Conservation (phyloP, 2,329 filamentous ascomycete species). For the Plenodomus biglobosus region DNA sequence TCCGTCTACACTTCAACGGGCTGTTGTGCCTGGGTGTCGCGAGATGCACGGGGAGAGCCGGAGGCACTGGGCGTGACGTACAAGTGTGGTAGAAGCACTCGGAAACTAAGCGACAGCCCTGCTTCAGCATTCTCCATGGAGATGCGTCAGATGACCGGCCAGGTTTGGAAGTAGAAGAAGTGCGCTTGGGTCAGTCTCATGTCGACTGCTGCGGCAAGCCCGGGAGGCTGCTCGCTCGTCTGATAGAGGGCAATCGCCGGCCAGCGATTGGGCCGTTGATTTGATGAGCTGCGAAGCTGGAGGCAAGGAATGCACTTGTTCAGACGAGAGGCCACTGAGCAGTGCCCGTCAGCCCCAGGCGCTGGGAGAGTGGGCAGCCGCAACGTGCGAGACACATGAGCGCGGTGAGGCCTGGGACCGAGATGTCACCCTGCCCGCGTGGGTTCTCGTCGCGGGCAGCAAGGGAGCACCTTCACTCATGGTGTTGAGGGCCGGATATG, state of each 20-base stretch:
- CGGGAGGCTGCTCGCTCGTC: slow-evolving; percentile 13
- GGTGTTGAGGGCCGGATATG: slow-evolving; percentile 10
- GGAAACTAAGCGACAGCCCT: slow-evolving; percentile 29
- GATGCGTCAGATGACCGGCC: slow-evolving; percentile 38
- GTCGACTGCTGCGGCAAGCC: slow-evolving; percentile 33
- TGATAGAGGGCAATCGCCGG: slow-evolving; percentile 12
- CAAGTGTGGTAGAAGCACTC: slow-evolving; percentile 28
- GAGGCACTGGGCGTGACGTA: slow-evolving; percentile 17
- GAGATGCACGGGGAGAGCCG: slow-evolving; percentile 32
- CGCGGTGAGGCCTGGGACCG: slow-evolving; percentile 23
- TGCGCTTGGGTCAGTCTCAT: slow-evolving; percentile 27
- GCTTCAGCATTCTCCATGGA: slow-evolving; percentile 26
- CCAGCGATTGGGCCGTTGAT: slow-evolving; percentile 19
- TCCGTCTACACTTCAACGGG: slow-evolving; percentile 38
- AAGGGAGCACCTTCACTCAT: slow-evolving; percentile 12
- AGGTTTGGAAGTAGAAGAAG: slow-evolving; percentile 21
- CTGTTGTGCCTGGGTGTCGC: slow-evolving; percentile 37
- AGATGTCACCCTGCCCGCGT: slow-evolving; percentile 36
- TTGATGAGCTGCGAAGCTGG: slow-evolving; percentile 21
- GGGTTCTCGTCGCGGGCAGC: slow-evolving; percentile 18
- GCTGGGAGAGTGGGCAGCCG: slow-evolving; percentile 27
- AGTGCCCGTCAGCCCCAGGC: slow-evolving; percentile 30
- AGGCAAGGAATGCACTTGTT: slow-evolving; percentile 41
- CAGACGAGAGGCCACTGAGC: slow-evolving; percentile 18
- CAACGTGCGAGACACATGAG: slow-evolving; percentile 44